Evolutionary conservation across 1,284 basidiomycete species (phyloP).

Genomic region (Irpex lacteus): DNA sequence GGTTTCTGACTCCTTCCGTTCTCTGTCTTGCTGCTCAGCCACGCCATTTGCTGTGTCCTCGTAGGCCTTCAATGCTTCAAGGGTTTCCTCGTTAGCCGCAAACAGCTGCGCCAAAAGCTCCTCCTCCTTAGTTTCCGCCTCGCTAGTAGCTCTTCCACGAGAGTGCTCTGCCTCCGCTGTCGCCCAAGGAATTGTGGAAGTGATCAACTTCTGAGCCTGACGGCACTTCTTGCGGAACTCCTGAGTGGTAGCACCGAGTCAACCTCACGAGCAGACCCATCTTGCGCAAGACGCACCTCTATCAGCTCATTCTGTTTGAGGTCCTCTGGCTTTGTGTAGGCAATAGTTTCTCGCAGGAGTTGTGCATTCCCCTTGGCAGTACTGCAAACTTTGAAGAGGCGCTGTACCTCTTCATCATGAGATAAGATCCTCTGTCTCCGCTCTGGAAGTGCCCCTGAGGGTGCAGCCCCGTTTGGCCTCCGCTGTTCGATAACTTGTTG

Average conservation of each 20-base stretch:
- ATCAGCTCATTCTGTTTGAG: conserved; percentile 53
- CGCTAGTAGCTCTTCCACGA: conserved; percentile 18
- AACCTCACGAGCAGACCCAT: no score
- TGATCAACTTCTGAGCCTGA: conserved; percentile 68
- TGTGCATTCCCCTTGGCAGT: conserved; percentile 70
- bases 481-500: neutral
- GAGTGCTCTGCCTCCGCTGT: conserved; percentile 67
- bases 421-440: conserved; percentile 55
- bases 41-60: conserved; percentile 65
- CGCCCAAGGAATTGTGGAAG: conserved; percentile 77
- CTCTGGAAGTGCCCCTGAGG: conserved; percentile 15
- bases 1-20: conserved; percentile 19
- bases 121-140: conserved; percentile 48
- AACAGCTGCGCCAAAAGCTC: conserved; percentile 61
- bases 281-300: conserved; percentile 39
- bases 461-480: neutral
- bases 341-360: conserved; percentile 62
- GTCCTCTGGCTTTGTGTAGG: conserved; percentile 62
- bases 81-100: conserved; percentile 53
- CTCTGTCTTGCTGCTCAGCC: conserved; percentile 42
- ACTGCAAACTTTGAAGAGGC: conserved; percentile 73
- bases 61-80: conserved; percentile 45
- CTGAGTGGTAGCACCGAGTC: conserved; percentile 31
- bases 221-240: conserved; percentile 71
- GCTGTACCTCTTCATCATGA: conserved; percentile 69